Percentiles rank a stretch among this genome's conserved stretches.
Conservation (phyloP, 2,329 filamentous ascomycete species). For the Calonectria hawksworthii region DNA sequence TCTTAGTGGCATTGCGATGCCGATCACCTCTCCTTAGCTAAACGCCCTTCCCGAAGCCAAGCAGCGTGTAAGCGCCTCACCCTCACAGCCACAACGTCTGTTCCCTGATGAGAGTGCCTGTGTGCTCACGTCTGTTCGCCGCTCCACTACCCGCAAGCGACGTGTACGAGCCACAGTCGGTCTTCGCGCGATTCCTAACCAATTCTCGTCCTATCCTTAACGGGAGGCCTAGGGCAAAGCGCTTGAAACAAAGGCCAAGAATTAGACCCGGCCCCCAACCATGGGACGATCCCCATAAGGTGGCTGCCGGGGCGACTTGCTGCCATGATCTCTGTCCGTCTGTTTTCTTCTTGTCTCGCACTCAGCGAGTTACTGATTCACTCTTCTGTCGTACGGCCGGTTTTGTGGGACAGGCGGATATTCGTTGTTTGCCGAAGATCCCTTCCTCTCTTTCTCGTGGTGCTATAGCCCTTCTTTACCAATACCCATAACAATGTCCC, state of each 20-base stretch:
- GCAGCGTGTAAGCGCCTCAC: background rate
- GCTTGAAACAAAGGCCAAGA: background rate
- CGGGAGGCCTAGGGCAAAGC: background rate
- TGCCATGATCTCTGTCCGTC: background rate
- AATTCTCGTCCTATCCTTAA: background rate
- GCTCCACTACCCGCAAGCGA: background rate
- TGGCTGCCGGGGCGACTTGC: background rate
- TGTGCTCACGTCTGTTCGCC: background rate
- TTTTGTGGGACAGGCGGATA: background rate
- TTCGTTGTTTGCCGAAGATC: background rate
- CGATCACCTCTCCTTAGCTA: background rate
- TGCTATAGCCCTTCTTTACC: background rate
- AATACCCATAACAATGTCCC: slow-evolving; percentile 1
- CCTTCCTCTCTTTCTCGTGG: background rate
- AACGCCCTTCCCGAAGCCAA: background rate
- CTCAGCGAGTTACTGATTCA: slow-evolving; percentile 11
- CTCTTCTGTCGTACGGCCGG: background rate
- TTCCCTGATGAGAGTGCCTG: background rate
- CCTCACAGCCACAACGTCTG: background rate
- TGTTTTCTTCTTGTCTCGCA: background rate
- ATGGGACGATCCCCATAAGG: background rate
- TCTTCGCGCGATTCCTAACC: background rate
- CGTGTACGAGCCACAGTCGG: background rate
- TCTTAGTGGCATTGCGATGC: background rate
- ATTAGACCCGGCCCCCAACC: background rate